Conservation (phyloP, 768 basidiomycete species). For the Saitozyma podzolica region DNA sequence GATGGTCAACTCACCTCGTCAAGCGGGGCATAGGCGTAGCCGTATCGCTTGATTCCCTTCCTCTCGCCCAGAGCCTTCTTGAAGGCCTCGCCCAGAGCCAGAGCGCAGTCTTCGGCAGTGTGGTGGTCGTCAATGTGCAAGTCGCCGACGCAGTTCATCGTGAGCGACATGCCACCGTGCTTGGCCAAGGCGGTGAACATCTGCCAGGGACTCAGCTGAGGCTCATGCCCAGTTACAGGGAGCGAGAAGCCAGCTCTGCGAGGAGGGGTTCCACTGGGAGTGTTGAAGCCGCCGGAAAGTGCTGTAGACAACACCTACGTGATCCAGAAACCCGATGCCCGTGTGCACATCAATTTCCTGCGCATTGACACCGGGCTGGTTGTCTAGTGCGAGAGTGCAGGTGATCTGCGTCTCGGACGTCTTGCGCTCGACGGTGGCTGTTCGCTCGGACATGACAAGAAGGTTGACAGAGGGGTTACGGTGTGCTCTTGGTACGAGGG, state of each 20-base stretch:
- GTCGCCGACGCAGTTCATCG: conserved; percentile 89
- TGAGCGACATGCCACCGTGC: conserved; percentile 89
- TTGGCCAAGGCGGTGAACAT: conserved; percentile 98
- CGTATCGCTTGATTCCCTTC: conserved; percentile 89
- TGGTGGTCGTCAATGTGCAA: conserved; percentile 99
- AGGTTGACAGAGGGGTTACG: no score
- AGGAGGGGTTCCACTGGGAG: not conserved
- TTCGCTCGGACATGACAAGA: conserved; percentile 22
- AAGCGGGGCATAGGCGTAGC: conserved; percentile 92
- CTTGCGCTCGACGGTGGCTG: conserved; percentile 67
- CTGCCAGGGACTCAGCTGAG: conserved; percentile 55
- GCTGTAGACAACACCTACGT: conserved; percentile 60
- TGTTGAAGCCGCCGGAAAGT: not conserved
- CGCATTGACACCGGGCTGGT: conserved; percentile 61
- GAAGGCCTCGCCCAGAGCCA: conserved; percentile 66
- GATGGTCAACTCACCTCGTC: conserved; percentile 70
- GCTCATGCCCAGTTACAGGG: not conserved
- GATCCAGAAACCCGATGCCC: conserved; percentile 98
- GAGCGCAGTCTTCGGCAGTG: conserved; percentile 82
- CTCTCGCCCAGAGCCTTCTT: conserved; percentile 93
- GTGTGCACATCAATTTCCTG: conserved; percentile 85
- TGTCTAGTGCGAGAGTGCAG: conserved; percentile 80
- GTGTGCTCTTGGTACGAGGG: no score
- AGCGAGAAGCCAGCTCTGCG: not conserved
- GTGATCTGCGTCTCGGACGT: conserved; percentile 89